Evolutionary conservation across 345 rosid species (phyloP).

Genomic region (Eucalyptus tenuipes): DNA sequence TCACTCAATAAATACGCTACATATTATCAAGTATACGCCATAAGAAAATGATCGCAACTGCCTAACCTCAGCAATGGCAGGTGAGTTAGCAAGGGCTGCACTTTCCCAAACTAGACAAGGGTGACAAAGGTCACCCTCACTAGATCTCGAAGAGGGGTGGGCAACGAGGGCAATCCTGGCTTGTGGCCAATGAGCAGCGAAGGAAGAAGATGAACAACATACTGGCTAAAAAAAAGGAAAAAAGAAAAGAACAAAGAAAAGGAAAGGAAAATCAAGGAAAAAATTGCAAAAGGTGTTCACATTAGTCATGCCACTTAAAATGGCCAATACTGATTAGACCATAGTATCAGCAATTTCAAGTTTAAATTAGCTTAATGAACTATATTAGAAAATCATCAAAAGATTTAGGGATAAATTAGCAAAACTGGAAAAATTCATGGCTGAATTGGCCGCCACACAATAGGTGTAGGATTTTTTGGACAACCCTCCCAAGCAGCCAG

Average conservation of each 20-base stretch:
- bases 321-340: background rate
- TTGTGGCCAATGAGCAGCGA: background rate
- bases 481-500: background rate
- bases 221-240: background rate
- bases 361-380: background rate
- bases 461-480: background rate
- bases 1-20: background rate
- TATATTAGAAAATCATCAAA: background rate
- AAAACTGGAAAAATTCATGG: background rate
- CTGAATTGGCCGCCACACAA: fast-evolving
- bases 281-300: background rate
- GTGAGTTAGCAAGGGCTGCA: background rate
- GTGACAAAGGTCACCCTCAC: fast-evolving
- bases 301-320: background rate
- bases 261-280: background rate
- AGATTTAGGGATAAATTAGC: background rate
- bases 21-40: background rate
- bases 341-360: background rate
- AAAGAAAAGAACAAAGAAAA: too few species aligned
- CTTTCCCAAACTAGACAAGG: background rate
- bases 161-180: background rate
- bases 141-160: background rate
- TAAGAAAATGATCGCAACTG: background rate
- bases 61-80: background rate
- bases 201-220: background rate